Base-by-base conservation (phyloP, 2,329 filamentous ascomycete genomes). In the Didymella pomorum region DNA sequence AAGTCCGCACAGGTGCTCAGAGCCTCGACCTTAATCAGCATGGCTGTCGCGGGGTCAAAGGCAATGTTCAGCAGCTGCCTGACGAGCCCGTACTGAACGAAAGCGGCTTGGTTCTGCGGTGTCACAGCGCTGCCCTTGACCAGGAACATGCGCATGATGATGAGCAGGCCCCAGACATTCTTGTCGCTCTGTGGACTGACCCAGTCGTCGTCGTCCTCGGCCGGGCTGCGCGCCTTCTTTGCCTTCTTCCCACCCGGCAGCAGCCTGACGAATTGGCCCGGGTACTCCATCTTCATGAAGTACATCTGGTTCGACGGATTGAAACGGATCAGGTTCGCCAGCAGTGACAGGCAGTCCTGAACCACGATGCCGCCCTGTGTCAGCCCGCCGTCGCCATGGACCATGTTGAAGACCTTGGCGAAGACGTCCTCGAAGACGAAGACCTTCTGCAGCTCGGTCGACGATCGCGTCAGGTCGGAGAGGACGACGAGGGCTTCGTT, bases 341-440 rank as follows among this genome's bases (percentile, higher is more conserved):
- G 82, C 52, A 99, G 82, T 56, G 95, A 94, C 20, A 99, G 81
- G 68, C 93, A 97, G 76, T 99, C 95, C 76, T 98, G 94, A 3
- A 97, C 91, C 12, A 91, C 86, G 61, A 94, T 89, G 41, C 91
- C 92, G 16, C 95, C 95, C 67, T 96, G 89, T 4, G 84, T 84
- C 43, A 99, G 80, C 2, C 89, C 90, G 0, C 95, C 95, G 70
- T 99, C 95, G 0, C 84, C 81, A 64, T 89, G 85, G 52, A 99
- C 91, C 52, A 98, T 88, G 43, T 83, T 83, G 74, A 98, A 97
- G 25, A 96, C 81, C 42, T 89, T 88, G 61, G 95, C 92, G 69
- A 97, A 98, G 0, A 93, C 92, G 81, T 92, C 94, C 71, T 97
- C 93, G 66, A 97, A 98, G 0, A 93, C 95, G 23, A 98, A 93